phyloP scores from a whole-genome alignment of 257 asterid genomes.

The Solanum megistacrolobum region DNA sequence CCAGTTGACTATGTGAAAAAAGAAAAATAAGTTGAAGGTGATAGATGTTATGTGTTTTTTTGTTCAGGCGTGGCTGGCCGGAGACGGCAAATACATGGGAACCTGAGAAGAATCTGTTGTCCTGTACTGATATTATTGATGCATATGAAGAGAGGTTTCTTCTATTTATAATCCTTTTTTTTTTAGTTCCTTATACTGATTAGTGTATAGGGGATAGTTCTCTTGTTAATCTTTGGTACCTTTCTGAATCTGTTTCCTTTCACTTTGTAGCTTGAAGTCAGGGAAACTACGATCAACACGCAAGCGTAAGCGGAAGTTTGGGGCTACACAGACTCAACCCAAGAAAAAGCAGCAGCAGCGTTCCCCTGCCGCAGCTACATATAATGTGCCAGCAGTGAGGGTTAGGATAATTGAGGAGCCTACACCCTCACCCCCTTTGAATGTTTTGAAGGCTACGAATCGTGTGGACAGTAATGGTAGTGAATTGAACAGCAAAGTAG shows the following conservation, averaged over 20 bases:
- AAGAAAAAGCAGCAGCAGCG: conserved; percentile 41
- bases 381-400: conserved; percentile 8
- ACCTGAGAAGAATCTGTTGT: conserved; percentile 60
- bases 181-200: neutral
- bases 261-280: conserved; percentile 32
- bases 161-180: neutral
- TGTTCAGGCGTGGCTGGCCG: conserved; percentile 86
- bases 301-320: conserved; percentile 56
- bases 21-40: conserved; percentile 1
- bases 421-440: neutral
- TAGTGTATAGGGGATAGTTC: conserved; percentile 1
- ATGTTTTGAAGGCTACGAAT: neutral
- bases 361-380: conserved; percentile 6
- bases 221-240: neutral
- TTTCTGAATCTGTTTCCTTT: conserved; percentile 6
- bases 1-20: neutral
- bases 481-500: conserved; percentile 19
- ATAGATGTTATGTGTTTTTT: conserved; percentile 13
- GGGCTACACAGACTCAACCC: conserved; percentile 36
- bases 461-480: neutral
- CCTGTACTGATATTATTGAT: conserved; percentile 59
- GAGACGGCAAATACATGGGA: conserved; percentile 93
- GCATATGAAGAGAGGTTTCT: conserved; percentile 73
- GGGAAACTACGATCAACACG: conserved; percentile 53
- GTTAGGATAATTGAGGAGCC: conserved; percentile 13